Conservation (phyloP, 345 rosid genomes). For the Acer yangbiense region DNA sequence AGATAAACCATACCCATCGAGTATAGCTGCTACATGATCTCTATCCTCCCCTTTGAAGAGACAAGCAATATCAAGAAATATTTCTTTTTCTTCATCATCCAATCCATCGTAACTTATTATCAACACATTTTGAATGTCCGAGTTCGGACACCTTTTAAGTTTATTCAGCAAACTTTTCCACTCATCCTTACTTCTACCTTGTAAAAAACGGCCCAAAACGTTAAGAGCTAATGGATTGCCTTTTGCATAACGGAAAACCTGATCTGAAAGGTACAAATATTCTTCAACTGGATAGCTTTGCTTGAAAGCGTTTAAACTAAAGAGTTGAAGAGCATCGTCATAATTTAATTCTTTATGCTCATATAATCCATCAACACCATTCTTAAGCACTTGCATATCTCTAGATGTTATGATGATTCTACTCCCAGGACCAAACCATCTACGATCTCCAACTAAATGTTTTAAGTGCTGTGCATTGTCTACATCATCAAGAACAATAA, state of each 20-base stretch:
- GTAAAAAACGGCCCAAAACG: not conserved
- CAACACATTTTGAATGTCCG: not conserved
- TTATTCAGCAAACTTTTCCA: not conserved
- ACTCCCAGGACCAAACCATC: constrained; percentile 10
- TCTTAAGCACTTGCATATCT: not conserved
- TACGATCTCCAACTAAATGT: not conserved
- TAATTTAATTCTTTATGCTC: not conserved
- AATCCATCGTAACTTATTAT: not conserved
- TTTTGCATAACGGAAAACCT: not conserved
- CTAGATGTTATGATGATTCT: constrained; percentile 19
- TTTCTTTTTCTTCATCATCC: not conserved
- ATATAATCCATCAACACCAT: not conserved
- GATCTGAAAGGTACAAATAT: not conserved
- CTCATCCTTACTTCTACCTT: not conserved
- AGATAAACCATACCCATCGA: constrained; percentile 7
- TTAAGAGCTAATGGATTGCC: not conserved
- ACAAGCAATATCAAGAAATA: not conserved
- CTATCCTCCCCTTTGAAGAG: not conserved
- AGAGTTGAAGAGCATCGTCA: not conserved
- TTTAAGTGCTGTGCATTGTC: not conserved
- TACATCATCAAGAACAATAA: constrained; percentile 22
- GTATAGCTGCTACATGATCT: not conserved
- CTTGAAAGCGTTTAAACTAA: not conserved
- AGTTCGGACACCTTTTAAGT: not conserved
- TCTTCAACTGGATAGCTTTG: not conserved